Base-by-base conservation (phyloP, 129 eudicot species). In the Centaurea solstitialis region DNA sequence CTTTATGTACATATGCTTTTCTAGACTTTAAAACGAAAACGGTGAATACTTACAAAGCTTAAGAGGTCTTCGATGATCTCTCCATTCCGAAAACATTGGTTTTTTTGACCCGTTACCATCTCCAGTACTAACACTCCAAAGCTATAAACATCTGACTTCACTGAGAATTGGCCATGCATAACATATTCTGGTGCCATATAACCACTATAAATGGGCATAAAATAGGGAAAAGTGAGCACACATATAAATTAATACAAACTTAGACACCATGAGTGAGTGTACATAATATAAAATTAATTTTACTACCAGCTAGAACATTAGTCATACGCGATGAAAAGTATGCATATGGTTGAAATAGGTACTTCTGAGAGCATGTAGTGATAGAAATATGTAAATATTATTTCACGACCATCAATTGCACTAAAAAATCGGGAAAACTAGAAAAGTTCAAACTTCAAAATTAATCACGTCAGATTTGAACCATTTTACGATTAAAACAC, bases 101-200 rank as follows among this genome's bases (percentile, higher is more conserved):
- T 70, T 72, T 59, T 80, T 13, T 80, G 77, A 26, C 87, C 85
- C 10, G 75, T 76, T 33, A 80, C 21, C 6, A 85, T 80, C 68
- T 85, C 88, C 1, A 85, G 50, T 26, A 80, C 26, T 28, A 85
- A 21, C 17, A 85, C 82, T 6, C 88, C 88, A 6, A 85, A 85
- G 73, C 88, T 80, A 37, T 74, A 84, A 9, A 84, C 81, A 59
- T 79, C 87, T 11, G 81, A 66, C 12, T 84, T 79, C 47, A 76
- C 62, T 41, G 85, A 85, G 70, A 74, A 85, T 6, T 74, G 84
- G 4, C 87, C 87, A n/a, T 74, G 74, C 66, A 68, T 9, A 6
- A 33, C 82, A 69, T 78, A 78, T 28, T 78, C 82, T 1, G 82
- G 82, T 40, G 76, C 18, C 82, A 78, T 78, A 41, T 78, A 68